phyloP scores from a whole-genome alignment of 2,329 filamentous ascomycete genomes.

The Pezicula radicicola region DNA sequence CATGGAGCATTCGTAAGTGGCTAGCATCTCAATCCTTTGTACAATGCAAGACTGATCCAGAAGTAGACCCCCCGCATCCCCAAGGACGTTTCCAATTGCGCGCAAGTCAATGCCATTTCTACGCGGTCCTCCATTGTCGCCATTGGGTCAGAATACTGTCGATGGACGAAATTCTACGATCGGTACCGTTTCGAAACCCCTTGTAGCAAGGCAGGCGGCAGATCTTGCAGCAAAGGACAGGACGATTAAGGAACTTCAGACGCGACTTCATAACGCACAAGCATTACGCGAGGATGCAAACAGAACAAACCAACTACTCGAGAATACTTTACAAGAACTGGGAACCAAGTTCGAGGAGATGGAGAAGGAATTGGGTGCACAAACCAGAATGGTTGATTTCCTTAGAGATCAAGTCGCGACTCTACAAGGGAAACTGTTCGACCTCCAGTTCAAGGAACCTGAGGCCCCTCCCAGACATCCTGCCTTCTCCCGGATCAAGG shows the following conservation, averaged over 20 bases:
- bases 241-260: neutral
- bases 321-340: neutral
- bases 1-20: too few species aligned
- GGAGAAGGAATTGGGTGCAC: neutral
- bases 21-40: too few species aligned
- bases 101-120: slow-evolving; percentile 1
- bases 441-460: slow-evolving; percentile 1
- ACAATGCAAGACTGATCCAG: too few species aligned
- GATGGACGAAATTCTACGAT: too few species aligned
- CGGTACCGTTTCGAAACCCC: neutral
- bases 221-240: neutral
- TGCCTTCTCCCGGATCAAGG: neutral
- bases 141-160: too few species aligned
- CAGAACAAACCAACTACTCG: neutral
- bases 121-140: neutral
- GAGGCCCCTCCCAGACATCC: neutral
- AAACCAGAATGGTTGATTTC: neutral
- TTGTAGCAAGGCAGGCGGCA: neutral
- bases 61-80: neutral
- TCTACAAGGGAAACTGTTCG: neutral
- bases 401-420: neutral
- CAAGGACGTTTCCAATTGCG: neutral
- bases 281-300: neutral
- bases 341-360: neutral
- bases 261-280: neutral